Evolutionary conservation across 257 asterid species (phyloP).

Genomic region (Marsdenia floribunda): DNA sequence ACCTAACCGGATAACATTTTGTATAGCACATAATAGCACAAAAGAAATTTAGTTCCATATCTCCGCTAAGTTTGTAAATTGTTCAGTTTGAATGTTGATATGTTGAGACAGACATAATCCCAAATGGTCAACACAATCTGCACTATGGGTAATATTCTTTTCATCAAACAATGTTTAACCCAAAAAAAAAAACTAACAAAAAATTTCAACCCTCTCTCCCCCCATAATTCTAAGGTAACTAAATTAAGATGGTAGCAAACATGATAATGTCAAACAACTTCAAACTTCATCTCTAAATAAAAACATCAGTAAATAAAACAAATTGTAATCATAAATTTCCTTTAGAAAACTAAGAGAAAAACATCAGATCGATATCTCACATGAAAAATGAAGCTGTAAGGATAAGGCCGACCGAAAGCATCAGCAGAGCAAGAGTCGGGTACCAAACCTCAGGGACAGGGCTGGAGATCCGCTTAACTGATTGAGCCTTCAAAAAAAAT

Average conservation of each 20-base stretch:
- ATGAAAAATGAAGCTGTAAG: slow-evolving; percentile 86
- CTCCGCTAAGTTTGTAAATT: background rate
- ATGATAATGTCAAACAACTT: background rate
- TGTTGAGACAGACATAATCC: background rate
- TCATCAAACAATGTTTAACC: background rate
- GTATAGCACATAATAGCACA: background rate
- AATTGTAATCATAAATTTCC: background rate
- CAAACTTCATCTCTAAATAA: background rate
- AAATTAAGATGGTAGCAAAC: background rate
- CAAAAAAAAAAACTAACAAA: background rate
- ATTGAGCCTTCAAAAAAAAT: slow-evolving; percentile 37
- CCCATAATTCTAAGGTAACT: background rate
- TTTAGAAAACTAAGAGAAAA: background rate
- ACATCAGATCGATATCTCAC: slow-evolving; percentile 32
- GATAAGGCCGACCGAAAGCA: slow-evolving; percentile 81
- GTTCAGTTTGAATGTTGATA: background rate
- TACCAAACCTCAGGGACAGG: slow-evolving; percentile 89
- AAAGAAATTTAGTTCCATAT: too few species aligned
- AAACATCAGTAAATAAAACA: background rate
- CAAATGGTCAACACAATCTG: background rate
- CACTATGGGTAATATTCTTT: background rate
- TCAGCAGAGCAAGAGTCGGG: slow-evolving; percentile 67
- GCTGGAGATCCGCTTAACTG: slow-evolving; percentile 83
- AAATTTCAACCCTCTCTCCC: background rate
- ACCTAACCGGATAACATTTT: background rate